Percentiles rank a stretch among this genome's conserved stretches.
Evolutionary conservation across 352 stramenopile genomes (phyloP).

Genomic region (Elongisporangium undulatum): DNA sequence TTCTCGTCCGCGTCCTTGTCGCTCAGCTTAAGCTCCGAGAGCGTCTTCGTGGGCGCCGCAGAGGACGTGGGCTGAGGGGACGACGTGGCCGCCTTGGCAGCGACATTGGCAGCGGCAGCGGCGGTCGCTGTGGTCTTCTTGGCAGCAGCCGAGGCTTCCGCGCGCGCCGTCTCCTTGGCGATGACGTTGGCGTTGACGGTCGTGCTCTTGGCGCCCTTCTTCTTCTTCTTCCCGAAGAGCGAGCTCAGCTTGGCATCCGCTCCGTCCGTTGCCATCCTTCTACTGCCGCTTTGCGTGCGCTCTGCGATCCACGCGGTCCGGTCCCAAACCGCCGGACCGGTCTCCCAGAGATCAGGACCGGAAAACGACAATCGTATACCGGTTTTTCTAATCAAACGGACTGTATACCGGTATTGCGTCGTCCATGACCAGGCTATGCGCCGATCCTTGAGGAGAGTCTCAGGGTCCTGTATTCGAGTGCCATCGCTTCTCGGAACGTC

Average conservation of each 20-base stretch:
- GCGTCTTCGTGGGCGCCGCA: conserved; percentile 31
- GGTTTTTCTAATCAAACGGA: not conserved
- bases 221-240: conserved; percentile 81
- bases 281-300: not conserved
- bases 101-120: not conserved
- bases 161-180: conserved; percentile 48
- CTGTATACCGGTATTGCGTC: too few species aligned
- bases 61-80: conserved; percentile 6
- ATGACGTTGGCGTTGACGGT: conserved; percentile 79
- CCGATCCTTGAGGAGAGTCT: not conserved
- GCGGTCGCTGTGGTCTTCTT: conserved; percentile 12
- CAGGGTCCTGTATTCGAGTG: not conserved
- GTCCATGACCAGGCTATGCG: not conserved
- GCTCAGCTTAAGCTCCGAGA: conserved; percentile 60
- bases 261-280: not conserved
- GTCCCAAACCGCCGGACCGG: not conserved
- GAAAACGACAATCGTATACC: not conserved
- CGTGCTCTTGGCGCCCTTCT: conserved; percentile 71
- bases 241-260: conserved; percentile 76
- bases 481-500: not conserved
- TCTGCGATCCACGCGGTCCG: not conserved
- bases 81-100: conserved; percentile 14
- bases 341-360: not conserved
- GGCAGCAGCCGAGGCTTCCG: conserved; percentile 16
- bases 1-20: conserved; percentile 51